Evolutionary conservation across 768 basidiomycete species (phyloP), one percentile per base, ranked within the genome.

Genomic region (Candolleomyces eurysporus): DNA sequence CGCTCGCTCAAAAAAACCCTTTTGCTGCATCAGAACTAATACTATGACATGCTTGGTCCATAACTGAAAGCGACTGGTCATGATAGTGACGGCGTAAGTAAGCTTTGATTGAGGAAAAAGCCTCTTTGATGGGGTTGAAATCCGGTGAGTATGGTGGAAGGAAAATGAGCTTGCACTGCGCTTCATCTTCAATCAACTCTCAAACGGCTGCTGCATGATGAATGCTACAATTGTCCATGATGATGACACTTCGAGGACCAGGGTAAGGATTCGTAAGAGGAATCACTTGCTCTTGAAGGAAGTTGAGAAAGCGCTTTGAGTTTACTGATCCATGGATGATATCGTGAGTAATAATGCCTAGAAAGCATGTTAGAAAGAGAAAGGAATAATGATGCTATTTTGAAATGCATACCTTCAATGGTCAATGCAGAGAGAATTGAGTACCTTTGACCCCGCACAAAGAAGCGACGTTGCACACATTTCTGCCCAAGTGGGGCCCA

Each of bases 121-220:
- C 69, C 42, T 69, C 65, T 53, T 76, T 70, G 52, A 76, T 75
- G 1, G 73, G 75, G 56, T 76, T 76, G 45, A 70, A 67, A 60
- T 76, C 70, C 2, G 72, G 75, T 2, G 71, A 76, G 61, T 76
- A 76, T 7, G 73, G 72, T 19, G 72, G 73, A 10, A 77, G 67
- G 57, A 68, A 76, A 8, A 70, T 26, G 16, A 71, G 57, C 21
- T 55, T 61, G 32, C 65, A 64, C 1, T 54, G 61, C 64, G 64
- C 64, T 63, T 65, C 51, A 46, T 64, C 66, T 61, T 67, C 66
- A 57, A 67, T 50, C 0, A 67, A 56, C 45, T 63, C 30, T n/a
- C 58, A 50, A 19, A 67, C 62, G 11, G 55, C 62, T 58, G 9
- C 42, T 9, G 42, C 42, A 43, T 43, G 42, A 17, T 43, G 42